phyloP scores from a whole-genome alignment of 805 yeast species.

The Phaffomyces thermotolerans region DNA sequence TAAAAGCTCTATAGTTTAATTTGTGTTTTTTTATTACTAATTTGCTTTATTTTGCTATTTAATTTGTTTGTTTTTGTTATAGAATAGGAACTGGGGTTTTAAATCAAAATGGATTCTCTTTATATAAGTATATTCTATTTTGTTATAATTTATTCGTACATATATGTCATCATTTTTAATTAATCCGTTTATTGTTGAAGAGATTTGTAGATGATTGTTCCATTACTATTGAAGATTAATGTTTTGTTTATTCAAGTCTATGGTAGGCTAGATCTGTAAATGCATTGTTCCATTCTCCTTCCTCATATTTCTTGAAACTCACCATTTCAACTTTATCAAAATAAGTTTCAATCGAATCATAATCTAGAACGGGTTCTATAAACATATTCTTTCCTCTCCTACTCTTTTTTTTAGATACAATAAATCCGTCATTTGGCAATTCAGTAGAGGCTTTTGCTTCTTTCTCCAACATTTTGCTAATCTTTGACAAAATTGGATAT shows the following conservation, averaged over 20 bases:
- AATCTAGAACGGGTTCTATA: slow-evolving; percentile 27
- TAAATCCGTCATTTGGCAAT: slow-evolving; percentile 10
- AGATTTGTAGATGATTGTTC: too few species aligned
- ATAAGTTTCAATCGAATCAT: slow-evolving; percentile 26
- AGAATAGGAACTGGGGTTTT: not conserved
- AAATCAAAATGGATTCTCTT: not conserved
- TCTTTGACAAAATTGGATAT: slow-evolving; percentile 38
- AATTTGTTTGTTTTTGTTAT: not conserved
- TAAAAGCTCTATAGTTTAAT: not conserved
- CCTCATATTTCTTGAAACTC: slow-evolving; percentile 21
- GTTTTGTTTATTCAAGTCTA: slow-evolving; percentile 2
- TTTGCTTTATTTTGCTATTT: not conserved
- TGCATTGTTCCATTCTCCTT: slow-evolving; percentile 42
- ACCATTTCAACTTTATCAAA: slow-evolving; percentile 23
- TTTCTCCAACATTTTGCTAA: slow-evolving; percentile 20
- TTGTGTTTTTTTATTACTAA: not conserved
- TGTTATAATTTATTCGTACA: not conserved
- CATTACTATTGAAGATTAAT: not conserved
- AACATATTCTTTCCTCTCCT: slow-evolving; percentile 17
- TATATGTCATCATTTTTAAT: not conserved
- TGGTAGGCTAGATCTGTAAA: slow-evolving; percentile 49
- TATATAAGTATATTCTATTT: too few species aligned
- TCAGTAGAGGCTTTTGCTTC: not conserved
- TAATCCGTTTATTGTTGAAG: too few species aligned
- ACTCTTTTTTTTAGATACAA: slow-evolving; percentile 15